Base-by-base conservation (phyloP, 768 basidiomycete genomes). In the Phanerochaete carnosa region DNA sequence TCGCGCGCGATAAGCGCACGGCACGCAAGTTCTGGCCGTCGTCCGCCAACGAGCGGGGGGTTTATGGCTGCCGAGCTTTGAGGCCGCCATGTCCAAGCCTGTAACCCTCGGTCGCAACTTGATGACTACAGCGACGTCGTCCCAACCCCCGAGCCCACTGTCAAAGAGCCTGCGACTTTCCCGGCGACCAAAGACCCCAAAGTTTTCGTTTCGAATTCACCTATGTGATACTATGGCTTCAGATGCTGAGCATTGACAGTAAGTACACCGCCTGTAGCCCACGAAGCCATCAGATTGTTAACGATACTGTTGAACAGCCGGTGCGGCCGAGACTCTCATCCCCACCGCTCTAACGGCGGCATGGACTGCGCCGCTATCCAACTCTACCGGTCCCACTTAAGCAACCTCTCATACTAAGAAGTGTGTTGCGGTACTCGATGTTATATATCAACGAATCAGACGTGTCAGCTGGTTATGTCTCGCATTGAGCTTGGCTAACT, bases 1-100 rank as follows among this genome's bases (percentile, higher is more conserved):
- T 58, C 50, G 60, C 60, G 23, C 63, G 62, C 71, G 78, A 82
- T 67, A 60, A 73, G 5, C 70, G 77, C 45, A 83, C 81, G 26
- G 74, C 78, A 15, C 82, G 81, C 71, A 26, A n/a, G 12, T 65
- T 65, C 45, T 83, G 81, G 80, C 81, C 82, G 67, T 70, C 72
- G 1, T 74, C 77, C 61, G 76, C 74, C 29, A 64, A 65, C 58
- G 59, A 70, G 52, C 64, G 64, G 57, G 62, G n/a, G 49, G 39
- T 46, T 60, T 35, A 66, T 68, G 67, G 53, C 47, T 3, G 6
- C n/a, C 46, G 26, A 46, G 29, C 12, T 68, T 70, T 61, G 59
- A 59, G 32, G 61, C 62, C 29, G 69, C 67, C 15, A 67, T 70
- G 64, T 61, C 65, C n/a, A 70, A 70, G 63, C 67, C 68, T 51